Evolutionary conservation across 2,329 filamentous ascomycete genomes (phyloP).

Genomic region (Amauroascus niger): DNA sequence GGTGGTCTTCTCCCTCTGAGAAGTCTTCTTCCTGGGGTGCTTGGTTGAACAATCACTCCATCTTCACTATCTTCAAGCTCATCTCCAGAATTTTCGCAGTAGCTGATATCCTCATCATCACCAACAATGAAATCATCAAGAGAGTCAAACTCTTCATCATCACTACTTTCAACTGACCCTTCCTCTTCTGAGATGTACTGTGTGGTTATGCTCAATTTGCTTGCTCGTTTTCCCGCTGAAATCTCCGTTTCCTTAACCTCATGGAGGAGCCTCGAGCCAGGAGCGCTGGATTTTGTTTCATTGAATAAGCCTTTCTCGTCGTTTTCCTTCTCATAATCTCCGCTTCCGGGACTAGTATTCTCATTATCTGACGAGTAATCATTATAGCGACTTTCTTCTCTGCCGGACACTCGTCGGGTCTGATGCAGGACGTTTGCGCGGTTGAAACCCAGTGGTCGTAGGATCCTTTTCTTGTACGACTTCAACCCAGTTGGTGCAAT

Average conservation of each 20-base stretch:
- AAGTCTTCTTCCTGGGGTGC: conserved; percentile 26
- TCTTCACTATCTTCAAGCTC: conserved; percentile 24
- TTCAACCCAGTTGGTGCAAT: background rate
- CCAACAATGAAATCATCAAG: conserved; percentile 36
- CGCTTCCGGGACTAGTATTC: conserved; percentile 4
- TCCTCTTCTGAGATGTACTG: conserved; percentile 1
- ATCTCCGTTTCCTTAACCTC: background rate
- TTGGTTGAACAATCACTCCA: conserved; percentile 18
- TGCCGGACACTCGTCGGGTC: conserved; percentile 20
- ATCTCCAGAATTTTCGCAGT: conserved; percentile 25
- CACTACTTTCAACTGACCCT: conserved; percentile 18
- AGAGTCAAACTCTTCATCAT: conserved; percentile 29
- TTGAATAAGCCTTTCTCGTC: conserved; percentile 11
- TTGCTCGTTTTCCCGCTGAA: background rate
- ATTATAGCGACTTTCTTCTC: conserved; percentile 20
- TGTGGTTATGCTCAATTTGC: background rate
- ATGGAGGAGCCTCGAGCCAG: background rate
- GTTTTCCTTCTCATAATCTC: conserved; percentile 21
- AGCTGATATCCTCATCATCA: conserved; percentile 33
- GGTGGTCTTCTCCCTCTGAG: conserved; percentile 29
- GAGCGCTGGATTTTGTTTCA: conserved; percentile 5
- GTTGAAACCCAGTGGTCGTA: conserved; percentile 24
- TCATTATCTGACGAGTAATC: conserved; percentile 32
- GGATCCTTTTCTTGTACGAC: conserved; percentile 19
- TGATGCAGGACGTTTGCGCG: conserved; percentile 30